Evolutionary conservation across 805 yeast species (phyloP), one percentile per base, ranked within the genome.

Genomic region (Clavispora asparagi): DNA sequence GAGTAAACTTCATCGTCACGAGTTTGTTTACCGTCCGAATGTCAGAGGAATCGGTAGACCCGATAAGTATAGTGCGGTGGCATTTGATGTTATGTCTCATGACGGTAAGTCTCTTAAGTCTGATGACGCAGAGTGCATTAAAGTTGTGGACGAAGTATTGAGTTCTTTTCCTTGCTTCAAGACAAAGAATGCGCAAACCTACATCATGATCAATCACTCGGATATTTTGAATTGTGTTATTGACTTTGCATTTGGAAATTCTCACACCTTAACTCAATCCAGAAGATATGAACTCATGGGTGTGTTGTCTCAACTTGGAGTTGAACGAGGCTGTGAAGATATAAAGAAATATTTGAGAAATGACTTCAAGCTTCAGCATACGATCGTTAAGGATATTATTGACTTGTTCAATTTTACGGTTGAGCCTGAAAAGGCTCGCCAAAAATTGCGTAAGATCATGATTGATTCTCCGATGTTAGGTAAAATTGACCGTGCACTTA

Each of bases 61-160:
- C 0, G 76, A 79, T 25, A 81, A 79, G 55, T 90, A 83, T 61
- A 80, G 85, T 28, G 96, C 95, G 48, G 81, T 89, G 35, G 95
- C 85, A 57, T 91, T 92, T 64, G 98, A 94, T 64, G 83, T 90
- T 23, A 71, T 86, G 2, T 72, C 85, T 0, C 69, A 72, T n/a
- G 75, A 70, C 30, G 25, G 23, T 9, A 35, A 31, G 11, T 36
- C 46, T 8, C 42, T 48, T 35, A 46, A 55, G 2, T 56, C 74
- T 1, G 51, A 50, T 25, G 98, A 94, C 61, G 97, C 97, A 0
- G 99, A 94, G 59, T 80, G 92, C 48, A 70, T 94, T 40, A 86
- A 86, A 53, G 87, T 89, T 1, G 74, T 88, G 31, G 91, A 85
- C 58, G 96, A 91, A 54, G 73, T 90, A 5, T 62, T 87, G 2